These are phyloP conservation scores for Pyrenula aspistea DNA, from an alignment of 495 filamentous ascomycete species.

Conservation along the genomic window DNA sequence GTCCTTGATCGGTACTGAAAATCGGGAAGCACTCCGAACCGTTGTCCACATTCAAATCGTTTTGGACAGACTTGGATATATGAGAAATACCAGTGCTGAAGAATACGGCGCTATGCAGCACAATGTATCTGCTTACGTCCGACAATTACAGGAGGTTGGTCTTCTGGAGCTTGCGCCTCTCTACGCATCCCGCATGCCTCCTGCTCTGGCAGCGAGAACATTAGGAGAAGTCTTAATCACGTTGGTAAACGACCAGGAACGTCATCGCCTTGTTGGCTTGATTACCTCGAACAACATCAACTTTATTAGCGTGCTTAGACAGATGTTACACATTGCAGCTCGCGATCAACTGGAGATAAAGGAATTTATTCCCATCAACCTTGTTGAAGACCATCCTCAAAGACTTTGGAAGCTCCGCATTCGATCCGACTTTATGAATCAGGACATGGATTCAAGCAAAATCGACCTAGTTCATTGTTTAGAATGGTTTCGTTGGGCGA, in stretches of 20 bases:
- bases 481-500: constrained; percentile 71
- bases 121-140: constrained; percentile 63
- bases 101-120: constrained; percentile 37
- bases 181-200: constrained; percentile 68
- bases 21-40: constrained; percentile 28
- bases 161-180: constrained; percentile 68
- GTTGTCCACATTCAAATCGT: constrained; percentile 39
- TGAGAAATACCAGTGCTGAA: constrained; percentile 9
- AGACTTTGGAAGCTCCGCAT: constrained; percentile 24
- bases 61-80: constrained; percentile 24
- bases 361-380: constrained; percentile 1
- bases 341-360: constrained; percentile 20
- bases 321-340: constrained; percentile 42
- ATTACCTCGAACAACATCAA: constrained; percentile 43
- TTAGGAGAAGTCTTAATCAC: constrained; percentile 46
- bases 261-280: constrained; percentile 32
- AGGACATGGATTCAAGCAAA: constrained; percentile 46
- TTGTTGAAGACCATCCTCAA: constrained; percentile 9
- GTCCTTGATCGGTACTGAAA: constrained; percentile 14
- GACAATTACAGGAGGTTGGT: constrained; percentile 55
- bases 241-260: constrained; percentile 44
- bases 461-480: constrained; percentile 63
- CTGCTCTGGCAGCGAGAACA: constrained; percentile 25
- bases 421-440: constrained; percentile 53
- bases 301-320: constrained; percentile 35